Percentiles rank a stretch among this genome's conserved stretches.
These are phyloP conservation scores for Tylopilus sp. DNA, from an alignment of 768 basidiomycete species.

Conservation along the genomic window DNA sequence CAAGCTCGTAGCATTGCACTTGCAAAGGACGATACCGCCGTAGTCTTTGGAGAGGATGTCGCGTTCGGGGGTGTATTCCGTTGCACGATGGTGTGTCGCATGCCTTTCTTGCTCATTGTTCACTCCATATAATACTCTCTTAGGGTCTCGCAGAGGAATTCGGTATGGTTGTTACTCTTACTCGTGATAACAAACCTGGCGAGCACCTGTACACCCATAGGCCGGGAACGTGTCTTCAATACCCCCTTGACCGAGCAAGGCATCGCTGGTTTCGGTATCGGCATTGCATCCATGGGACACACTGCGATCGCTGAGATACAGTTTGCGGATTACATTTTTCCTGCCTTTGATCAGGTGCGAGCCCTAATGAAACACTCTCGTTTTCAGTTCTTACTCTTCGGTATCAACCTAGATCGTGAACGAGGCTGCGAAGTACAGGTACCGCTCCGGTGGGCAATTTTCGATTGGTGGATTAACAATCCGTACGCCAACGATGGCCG, in stretches of 20 bases:
- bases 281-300: constrained; percentile 88
- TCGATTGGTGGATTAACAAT: constrained; percentile 82
- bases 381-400: background rate
- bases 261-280: constrained; percentile 93
- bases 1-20: constrained; percentile 63
- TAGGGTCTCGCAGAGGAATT: constrained; percentile 92
- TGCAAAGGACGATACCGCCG: constrained; percentile 78
- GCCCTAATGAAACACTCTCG: background rate
- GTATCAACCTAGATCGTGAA: constrained; percentile 69
- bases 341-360: constrained; percentile 88
- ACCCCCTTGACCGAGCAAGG: constrained; percentile 92
- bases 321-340: constrained; percentile 88
- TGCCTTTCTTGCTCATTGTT: constrained; percentile 3
- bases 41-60: constrained; percentile 91
- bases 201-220: constrained; percentile 36
- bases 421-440: constrained; percentile 91
- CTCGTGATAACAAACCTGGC: background rate
- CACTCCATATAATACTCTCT: constrained; percentile 2
- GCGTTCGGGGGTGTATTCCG: constrained; percentile 94
- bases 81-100: constrained; percentile 74
- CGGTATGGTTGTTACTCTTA: constrained; percentile 43
- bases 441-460: constrained; percentile 82
- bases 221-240: constrained; percentile 91
- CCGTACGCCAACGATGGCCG: constrained; percentile 86
- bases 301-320: constrained; percentile 94